Base-by-base conservation (phyloP, 2,329 filamentous ascomycete genomes). In the Phaeophleospora eucalypticola region DNA sequence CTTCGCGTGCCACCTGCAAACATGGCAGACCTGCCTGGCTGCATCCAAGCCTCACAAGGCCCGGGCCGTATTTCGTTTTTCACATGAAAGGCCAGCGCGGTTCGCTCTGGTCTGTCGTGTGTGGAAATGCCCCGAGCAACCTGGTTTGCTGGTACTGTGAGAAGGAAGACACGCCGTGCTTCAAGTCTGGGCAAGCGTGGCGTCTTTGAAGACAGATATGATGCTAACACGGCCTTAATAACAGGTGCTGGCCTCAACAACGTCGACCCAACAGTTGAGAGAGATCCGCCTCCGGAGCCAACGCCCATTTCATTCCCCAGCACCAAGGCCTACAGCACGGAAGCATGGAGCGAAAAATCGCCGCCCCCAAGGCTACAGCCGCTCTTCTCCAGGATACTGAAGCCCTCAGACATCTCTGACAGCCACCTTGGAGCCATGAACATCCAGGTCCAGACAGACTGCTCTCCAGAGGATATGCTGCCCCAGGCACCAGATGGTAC, bases 371-470 rank as follows among this genome's bases (percentile, higher is more conserved):
- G 74, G 12, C 65, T 76, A 39, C 59, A 67, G 44, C 57, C 67
- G 17, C 67, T 79, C 32, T 74, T 76, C 46, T 52, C 68, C 16
- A 57, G 49, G 43, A 53, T 74, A 33, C 62, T 63, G 45, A 71
- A 68, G 51, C 68, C 69, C 19, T 63, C 65, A 15, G 71, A 72
- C 58, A 63, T 74, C 48, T 66, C 55, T 6, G 34, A 61, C 35
- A 57, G 65, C 12, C 72, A 71, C 39, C 55, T 73, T 44, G 53
- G 63, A 12, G 61, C 67, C 29, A 59, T 76, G 18, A 75, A 76
- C 53, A 61, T 75, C 36, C 62, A 66, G 17, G 61, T 72, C 46
- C 52, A 63, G 43, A 56, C 62, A 21, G 51, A 64, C 29, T 67
- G 65, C 51, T 56, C 64, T 34, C 62, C 71, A 37, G 67, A 72